Evolutionary conservation across 129 eudicot genomes (phyloP).

Genomic region (Flaveria linearis): DNA sequence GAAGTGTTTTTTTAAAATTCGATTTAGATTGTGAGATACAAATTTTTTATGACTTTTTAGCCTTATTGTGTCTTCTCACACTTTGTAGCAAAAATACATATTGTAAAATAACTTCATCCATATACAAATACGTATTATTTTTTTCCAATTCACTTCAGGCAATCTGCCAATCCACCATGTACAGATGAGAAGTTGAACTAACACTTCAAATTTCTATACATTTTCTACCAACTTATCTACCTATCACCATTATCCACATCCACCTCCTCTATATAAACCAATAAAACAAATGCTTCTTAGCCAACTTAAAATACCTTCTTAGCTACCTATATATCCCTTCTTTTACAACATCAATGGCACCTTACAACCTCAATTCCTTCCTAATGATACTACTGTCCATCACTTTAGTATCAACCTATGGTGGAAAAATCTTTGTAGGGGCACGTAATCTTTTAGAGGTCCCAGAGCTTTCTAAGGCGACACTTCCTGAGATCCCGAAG

Average conservation of each 20-base stretch:
- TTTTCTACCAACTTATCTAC: constrained; percentile 11
- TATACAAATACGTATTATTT: background rate
- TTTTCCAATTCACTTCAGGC: background rate
- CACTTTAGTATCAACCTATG: constrained; percentile 15
- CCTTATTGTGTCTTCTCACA: too few species aligned
- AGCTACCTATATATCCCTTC: background rate
- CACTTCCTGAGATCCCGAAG: constrained; percentile 16
- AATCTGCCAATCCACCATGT: background rate
- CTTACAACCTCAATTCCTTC: constrained; percentile 1
- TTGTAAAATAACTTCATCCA: too few species aligned
- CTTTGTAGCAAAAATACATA: too few species aligned
- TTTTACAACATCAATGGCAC: constrained; percentile 24
- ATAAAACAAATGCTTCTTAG: background rate
- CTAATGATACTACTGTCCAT: constrained; percentile 20
- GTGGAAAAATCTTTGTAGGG: background rate
- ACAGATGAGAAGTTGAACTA: constrained; percentile 27
- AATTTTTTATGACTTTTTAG: too few species aligned
- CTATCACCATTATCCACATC: background rate
- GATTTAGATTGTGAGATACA: too few species aligned
- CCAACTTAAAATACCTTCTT: background rate
- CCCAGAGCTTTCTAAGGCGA: constrained; percentile 22
- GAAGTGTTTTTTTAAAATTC: too few species aligned
- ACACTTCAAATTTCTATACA: background rate
- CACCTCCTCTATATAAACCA: background rate
- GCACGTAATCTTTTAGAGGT: constrained; percentile 34